Evolutionary conservation across 495 filamentous ascomycete genomes (phyloP), one percentile per base, ranked within the genome.

Genomic region (Xylaria nigripes): DNA sequence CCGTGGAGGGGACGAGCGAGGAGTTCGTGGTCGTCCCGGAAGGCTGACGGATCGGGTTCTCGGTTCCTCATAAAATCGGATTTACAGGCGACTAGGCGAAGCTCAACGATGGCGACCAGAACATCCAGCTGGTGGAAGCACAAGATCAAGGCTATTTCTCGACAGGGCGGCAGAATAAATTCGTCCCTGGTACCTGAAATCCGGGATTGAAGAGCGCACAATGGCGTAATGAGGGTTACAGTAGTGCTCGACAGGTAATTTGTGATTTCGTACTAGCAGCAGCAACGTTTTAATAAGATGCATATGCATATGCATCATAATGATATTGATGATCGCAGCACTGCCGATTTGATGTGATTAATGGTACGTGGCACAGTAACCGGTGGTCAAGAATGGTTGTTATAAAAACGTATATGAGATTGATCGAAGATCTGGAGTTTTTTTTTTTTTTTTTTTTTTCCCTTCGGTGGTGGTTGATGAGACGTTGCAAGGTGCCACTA

Each of bases 1-100:
- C 78, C 76, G 72, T 42, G 70, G 78, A 80, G 76, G 77, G 71
- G 78, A 79, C 78, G 77, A 77, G 76, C 72, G 72, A 64, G 68
- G 65, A 56, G 56, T 54, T 32, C 41, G 52, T 55, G 15, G 48
- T 58, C 48, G 49, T 61, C 59, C 51, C 55, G 55, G 61, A 57
- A 50, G 27, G 50, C 51, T 51, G 45, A 50, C 57, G 45, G 48
- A 51, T 47, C 21, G 51, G 32, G 32, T 40, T 41, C 54, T 51
- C 40, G 30, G 57, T 46, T 45, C 48, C 19, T 23, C 4, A 36
- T 9, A 15, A 5, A 16, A 6, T 5, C 16, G 7, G 32, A 34
- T 15, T 46, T 40, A 47, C 38, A 45, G 45, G 34, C 40, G 30
- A 22, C 25, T 49, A 38, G 24, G 46, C 48, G 30, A 24, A 32